phyloP scores from a whole-genome alignment of 208 protist genomes.

The Blastocrithidia nonstop region DNA sequence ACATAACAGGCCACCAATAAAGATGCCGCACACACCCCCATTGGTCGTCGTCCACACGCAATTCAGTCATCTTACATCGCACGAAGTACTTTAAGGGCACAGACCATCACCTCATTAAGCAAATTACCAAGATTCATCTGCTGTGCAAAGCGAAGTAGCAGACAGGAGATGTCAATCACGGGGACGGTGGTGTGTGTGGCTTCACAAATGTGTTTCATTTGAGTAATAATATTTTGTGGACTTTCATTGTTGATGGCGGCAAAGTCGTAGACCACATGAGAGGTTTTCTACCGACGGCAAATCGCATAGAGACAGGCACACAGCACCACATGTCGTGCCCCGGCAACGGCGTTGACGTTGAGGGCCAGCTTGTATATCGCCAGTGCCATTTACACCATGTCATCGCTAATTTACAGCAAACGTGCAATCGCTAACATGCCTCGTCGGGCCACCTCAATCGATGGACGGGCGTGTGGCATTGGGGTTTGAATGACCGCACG shows the following conservation, averaged over 20 bases:
- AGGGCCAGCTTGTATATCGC: slow-evolving; percentile 73
- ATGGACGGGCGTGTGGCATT: slow-evolving; percentile 24
- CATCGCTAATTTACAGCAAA: slow-evolving; percentile 49
- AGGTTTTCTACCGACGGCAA: slow-evolving; percentile 60
- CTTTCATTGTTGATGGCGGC: slow-evolving; percentile 29
- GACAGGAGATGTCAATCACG: slow-evolving; percentile 71
- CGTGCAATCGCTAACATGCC: slow-evolving; percentile 71
- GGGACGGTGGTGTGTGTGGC: slow-evolving; percentile 71
- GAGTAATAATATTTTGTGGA: slow-evolving; percentile 40
- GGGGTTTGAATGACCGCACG: background rate
- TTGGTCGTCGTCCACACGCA: slow-evolving; percentile 66
- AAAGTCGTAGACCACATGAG: slow-evolving; percentile 87
- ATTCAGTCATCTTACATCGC: slow-evolving; percentile 89
- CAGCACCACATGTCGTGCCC: slow-evolving; percentile 42
- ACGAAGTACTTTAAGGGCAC: slow-evolving; percentile 73
- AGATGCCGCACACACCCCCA: slow-evolving; percentile 80
- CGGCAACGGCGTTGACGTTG: slow-evolving; percentile 48
- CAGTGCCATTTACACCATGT: slow-evolving; percentile 62
- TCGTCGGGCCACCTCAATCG: slow-evolving; percentile 60
- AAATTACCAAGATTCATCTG: slow-evolving; percentile 63
- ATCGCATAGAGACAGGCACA: slow-evolving; percentile 80
- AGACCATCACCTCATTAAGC: slow-evolving; percentile 55
- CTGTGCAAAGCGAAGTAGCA: slow-evolving; percentile 76
- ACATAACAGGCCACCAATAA: slow-evolving; percentile 79
- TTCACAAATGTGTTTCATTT: slow-evolving; percentile 63